A percentile compares a stretch with the other conserved stretches of the same genome.
Evolutionary conservation across 2,329 filamentous ascomycete species (phyloP).

Genomic region (Clarireedia paspali): DNA sequence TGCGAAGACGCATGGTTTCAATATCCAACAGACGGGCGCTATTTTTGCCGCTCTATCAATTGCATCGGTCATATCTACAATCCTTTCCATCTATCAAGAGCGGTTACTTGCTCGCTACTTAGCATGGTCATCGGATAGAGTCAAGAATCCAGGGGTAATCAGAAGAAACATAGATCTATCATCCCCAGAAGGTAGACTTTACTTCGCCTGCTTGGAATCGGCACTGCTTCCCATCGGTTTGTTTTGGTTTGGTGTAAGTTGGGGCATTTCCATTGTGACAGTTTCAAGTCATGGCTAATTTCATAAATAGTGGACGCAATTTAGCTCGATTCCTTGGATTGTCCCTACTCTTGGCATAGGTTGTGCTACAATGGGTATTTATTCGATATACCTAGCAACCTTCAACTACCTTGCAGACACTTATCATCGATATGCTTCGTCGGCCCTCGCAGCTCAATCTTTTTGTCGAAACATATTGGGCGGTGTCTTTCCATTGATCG

Average conservation of each 20-base stretch:
- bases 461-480: slow-evolving; percentile 81
- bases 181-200: slow-evolving; percentile 69
- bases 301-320: slow-evolving; percentile 58
- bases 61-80: slow-evolving; percentile 57
- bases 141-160: slow-evolving; percentile 12
- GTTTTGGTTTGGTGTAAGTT: slow-evolving; percentile 43
- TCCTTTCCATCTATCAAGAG: slow-evolving; percentile 66
- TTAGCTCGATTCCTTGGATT: slow-evolving; percentile 59
- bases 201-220: slow-evolving; percentile 73
- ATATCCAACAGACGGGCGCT: slow-evolving; percentile 56
- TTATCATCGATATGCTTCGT: slow-evolving; percentile 78
- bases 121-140: slow-evolving; percentile 21
- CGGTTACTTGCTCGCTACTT: slow-evolving; percentile 46
- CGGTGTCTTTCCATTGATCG: slow-evolving; percentile 73
- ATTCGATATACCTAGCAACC: slow-evolving; percentile 75
- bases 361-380: slow-evolving; percentile 78
- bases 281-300: not conserved
- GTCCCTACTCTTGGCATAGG: slow-evolving; percentile 61
- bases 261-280: not conserved
- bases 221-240: slow-evolving; percentile 70
- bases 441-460: slow-evolving; percentile 76
- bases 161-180: slow-evolving; percentile 27
- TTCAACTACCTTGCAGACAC: slow-evolving; percentile 92
- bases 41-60: slow-evolving; percentile 68
- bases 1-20: slow-evolving; percentile 57